These are phyloP conservation scores for Globisporangium nodosum DNA, from an alignment of 352 stramenopile genomes.

Conservation along the genomic window DNA sequence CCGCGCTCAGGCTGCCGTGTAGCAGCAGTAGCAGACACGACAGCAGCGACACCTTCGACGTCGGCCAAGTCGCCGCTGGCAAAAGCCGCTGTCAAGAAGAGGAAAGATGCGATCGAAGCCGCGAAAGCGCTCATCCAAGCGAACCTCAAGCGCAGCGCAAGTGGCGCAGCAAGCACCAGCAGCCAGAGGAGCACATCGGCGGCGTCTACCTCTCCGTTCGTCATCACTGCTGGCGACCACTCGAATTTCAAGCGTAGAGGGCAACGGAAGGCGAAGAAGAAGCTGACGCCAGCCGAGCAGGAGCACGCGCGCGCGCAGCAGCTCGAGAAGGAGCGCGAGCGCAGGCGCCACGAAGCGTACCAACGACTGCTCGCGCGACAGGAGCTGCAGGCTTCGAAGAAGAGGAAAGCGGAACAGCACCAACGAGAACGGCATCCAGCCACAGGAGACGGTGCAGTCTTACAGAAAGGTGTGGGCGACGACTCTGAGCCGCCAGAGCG, in stretches of 20 bases:
- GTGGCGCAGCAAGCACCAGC: not conserved
- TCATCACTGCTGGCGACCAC: conserved; percentile 34
- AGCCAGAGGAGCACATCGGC: conserved; percentile 5
- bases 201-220: conserved; percentile 18
- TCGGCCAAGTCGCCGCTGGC: conserved; percentile 1
- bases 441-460: not conserved
- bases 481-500: not conserved
- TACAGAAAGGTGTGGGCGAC: too few relatives aligned
- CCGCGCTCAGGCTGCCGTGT: not conserved
- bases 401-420: conserved; percentile 1
- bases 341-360: conserved; percentile 44
- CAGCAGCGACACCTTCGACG: not conserved
- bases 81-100: conserved; percentile 14
- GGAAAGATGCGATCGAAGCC: conserved; percentile 25
- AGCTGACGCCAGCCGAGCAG: conserved; percentile 24
- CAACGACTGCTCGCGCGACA: conserved; percentile 53
- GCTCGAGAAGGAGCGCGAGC: conserved; percentile 43
- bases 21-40: not conserved
- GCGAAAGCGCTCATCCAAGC: conserved; percentile 30
- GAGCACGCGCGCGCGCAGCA: conserved; percentile 13
- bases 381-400: conserved; percentile 35
- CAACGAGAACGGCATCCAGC: too few relatives aligned
- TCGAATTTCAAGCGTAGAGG: conserved; percentile 23
- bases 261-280: conserved; percentile 20
- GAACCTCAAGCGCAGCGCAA: conserved; percentile 6